phyloP scores from a whole-genome alignment of 2,329 filamentous ascomycete species.

The Ambrosiella beaveri region DNA sequence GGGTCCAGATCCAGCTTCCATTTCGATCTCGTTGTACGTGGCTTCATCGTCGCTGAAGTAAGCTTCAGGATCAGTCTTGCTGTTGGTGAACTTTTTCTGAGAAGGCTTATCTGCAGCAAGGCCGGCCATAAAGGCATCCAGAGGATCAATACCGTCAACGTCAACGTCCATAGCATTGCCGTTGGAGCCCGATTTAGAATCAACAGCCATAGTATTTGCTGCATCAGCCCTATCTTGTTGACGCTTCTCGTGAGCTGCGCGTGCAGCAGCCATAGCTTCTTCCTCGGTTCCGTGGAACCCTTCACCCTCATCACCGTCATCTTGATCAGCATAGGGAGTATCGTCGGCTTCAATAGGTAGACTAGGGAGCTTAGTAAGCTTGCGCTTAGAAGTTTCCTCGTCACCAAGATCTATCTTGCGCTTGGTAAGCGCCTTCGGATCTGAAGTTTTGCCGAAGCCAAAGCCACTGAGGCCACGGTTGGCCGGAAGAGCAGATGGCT shows the following conservation, averaged over 20 bases:
- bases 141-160: slow-evolving; percentile 51
- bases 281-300: slow-evolving; percentile 73
- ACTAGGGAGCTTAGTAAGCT: slow-evolving; percentile 77
- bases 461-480: slow-evolving; percentile 62
- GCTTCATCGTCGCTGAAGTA: slow-evolving; percentile 80
- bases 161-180: slow-evolving; percentile 40
- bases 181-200: slow-evolving; percentile 15
- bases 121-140: slow-evolving; percentile 92
- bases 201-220: slow-evolving; percentile 14
- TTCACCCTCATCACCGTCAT: slow-evolving; percentile 56
- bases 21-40: slow-evolving; percentile 32
- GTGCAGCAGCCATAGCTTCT: slow-evolving; percentile 68
- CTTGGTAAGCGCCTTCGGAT: slow-evolving; percentile 46
- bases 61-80: slow-evolving; percentile 53
- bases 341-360: slow-evolving; percentile 49
- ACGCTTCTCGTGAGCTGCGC: slow-evolving; percentile 71
- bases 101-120: slow-evolving; percentile 30
- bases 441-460: slow-evolving; percentile 56
- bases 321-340: slow-evolving; percentile 43
- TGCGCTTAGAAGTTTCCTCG: slow-evolving; percentile 71
- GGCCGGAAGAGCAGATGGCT: slow-evolving; percentile 42
- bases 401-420: slow-evolving; percentile 73
- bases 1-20: slow-evolving; percentile 34
- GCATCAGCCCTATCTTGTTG: slow-evolving; percentile 26
- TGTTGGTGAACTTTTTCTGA: slow-evolving; percentile 16